Conservation (phyloP, 495 filamentous ascomycete species). For the Pseudomonodictys pantanalensis region DNA sequence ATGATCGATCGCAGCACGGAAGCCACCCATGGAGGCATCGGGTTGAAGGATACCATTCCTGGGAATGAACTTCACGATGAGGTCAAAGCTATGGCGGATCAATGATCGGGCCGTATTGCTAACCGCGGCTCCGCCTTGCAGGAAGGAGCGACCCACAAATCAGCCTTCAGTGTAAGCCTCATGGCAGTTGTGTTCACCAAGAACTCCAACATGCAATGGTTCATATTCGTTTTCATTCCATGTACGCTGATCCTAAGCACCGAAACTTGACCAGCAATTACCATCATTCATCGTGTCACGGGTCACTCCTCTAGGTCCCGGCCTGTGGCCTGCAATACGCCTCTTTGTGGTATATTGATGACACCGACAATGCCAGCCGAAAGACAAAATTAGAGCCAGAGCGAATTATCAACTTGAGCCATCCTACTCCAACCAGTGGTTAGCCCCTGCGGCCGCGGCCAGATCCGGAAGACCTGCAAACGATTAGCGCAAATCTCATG, state of each 20-base stretch:
- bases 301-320: constrained; percentile 7
- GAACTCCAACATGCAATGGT: background rate
- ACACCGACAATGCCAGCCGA: constrained; percentile 9
- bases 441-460: constrained; percentile 26
- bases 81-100: background rate
- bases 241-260: constrained; percentile 5
- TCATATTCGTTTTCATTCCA: constrained; percentile 3
- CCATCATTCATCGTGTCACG: background rate
- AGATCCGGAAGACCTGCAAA: constrained; percentile 32
- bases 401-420: constrained; percentile 15
- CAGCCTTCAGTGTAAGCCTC: too few species aligned
- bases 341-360: constrained; percentile 14
- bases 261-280: constrained; percentile 15
- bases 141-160: too few species aligned
- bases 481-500: background rate
- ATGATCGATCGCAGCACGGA: constrained; percentile 22
- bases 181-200: background rate
- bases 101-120: constrained; percentile 4
- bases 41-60: constrained; percentile 3
- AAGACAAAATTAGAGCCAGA: constrained; percentile 1
- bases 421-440: background rate
- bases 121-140: too few species aligned
- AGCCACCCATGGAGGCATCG: constrained; percentile 34
- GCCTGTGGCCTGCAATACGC: constrained; percentile 13
- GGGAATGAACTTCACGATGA: background rate